phyloP scores from a whole-genome alignment of 2,329 filamentous ascomycete genomes.

The Nothomitra cinnamomea region DNA sequence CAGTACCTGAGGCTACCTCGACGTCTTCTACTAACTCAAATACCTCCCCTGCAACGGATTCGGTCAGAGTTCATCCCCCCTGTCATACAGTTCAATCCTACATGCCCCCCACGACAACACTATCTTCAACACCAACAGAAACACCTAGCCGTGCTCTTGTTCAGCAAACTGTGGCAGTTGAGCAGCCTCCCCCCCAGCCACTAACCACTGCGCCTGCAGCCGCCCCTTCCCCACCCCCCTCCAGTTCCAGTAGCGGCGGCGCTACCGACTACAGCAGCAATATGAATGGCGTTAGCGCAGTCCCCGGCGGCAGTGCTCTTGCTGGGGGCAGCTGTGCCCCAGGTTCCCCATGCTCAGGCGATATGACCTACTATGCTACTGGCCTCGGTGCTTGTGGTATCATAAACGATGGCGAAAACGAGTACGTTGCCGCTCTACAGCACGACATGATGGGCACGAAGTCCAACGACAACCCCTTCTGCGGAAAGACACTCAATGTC shows the following conservation, averaged over 20 bases:
- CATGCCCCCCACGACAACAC: conserved; percentile 8
- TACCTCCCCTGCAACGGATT: conserved; percentile 5
- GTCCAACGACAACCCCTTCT: conserved; percentile 54
- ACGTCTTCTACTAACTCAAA: not conserved
- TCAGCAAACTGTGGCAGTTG: not conserved
- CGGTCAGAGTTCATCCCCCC: not conserved
- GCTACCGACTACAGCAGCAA: not conserved
- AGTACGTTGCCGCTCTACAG: conserved; percentile 54
- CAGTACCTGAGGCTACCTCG: no score
- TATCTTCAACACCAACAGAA: no score
- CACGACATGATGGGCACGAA: conserved; percentile 41
- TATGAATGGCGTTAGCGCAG: conserved; percentile 4
- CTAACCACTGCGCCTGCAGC: not conserved
- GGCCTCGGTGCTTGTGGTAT: conserved; percentile 53
- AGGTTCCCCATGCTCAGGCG: conserved; percentile 32
- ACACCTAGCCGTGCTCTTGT: not conserved
- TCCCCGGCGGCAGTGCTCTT: conserved; percentile 6
- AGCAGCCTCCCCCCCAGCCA: conserved; percentile 2
- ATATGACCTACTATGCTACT: conserved; percentile 58
- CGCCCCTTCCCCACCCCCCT: conserved; percentile 1
- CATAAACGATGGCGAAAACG: conserved; percentile 36
- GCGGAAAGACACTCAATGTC: conserved; percentile 52
- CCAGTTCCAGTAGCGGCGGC: not conserved
- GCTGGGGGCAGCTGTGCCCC: conserved; percentile 16
- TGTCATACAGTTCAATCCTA: not conserved